Evolutionary conservation across 148 eudicot genomes (phyloP), one percentile per base, ranked within the genome.

Genomic region (Limonium bicolor): DNA sequence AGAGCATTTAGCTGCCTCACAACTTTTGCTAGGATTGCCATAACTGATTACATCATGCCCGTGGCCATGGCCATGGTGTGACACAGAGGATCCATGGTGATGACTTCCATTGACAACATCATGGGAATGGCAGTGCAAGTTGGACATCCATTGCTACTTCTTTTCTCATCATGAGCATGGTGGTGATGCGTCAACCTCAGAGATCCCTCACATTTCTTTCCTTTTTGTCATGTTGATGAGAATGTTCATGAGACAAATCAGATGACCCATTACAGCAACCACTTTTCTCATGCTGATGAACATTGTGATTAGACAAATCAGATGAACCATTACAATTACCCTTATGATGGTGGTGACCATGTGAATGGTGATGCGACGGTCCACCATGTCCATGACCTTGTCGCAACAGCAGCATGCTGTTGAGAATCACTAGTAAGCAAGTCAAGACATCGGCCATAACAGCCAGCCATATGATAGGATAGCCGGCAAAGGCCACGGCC

Each of bases 391-490:
- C 48, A 4, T 45, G 36, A 17, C 48, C 31, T n/a, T 68, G 73
- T 12, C 66, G 50, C 11, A 90, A 49, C 5, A 90, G 73, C 10
- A 81, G 52, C 99, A 90, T 90, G 63, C 99, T 90, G 58, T 85
- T 90, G 18, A 76, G 61, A 35, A 85, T 85, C 19, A 90, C 99
- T 2, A 73, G 20, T 58, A 90, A 60, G 20, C 95, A 85, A 2
- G 95, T 85, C 27, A 59, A 59, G 4, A 78, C 85, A 43, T 90
- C 99, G 2, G 70, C 78, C 0, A 90, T 71, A 18, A 90, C 99
- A 0, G 99, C 99, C 17, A 93, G 74, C 99, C 99, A 90, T 18
- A 90, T 72, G 7, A 84, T 71, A 1, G 99, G 99, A 47, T 85
- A 74, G 17, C 99, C 87, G 0, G 72, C 67, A n/a, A 85, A 27